Evolutionary conservation across 2,329 filamentous ascomycete genomes (phyloP).

Genomic region (Dactylellina cionopaga): DNA sequence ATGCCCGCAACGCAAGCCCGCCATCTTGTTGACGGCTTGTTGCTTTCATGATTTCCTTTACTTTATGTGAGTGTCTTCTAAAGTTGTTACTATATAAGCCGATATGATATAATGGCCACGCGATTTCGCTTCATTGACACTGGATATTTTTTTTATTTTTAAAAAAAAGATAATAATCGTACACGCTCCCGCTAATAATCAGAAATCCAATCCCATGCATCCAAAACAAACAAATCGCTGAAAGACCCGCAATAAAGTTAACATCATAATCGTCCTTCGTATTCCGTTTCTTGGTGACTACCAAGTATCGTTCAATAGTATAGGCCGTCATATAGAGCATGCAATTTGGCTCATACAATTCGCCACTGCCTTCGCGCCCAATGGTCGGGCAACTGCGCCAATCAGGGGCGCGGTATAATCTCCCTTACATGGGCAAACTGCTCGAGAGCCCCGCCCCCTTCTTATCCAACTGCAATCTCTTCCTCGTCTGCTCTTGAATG

Average conservation of each 20-base stretch:
- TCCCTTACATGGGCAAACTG: constrained; percentile 40
- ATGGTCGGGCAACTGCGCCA: no score
- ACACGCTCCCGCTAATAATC: constrained; percentile 37
- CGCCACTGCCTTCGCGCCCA: no score
- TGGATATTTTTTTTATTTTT: not conserved
- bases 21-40: no score
- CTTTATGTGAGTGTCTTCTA: no score
- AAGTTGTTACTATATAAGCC: no score
- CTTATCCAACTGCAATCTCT: constrained; percentile 40
- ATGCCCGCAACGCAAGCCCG: no score
- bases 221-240: not conserved
- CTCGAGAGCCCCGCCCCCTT: constrained; percentile 44
- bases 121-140: not conserved
- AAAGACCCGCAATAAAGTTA: not conserved
- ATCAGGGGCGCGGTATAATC: no score
- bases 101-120: no score
- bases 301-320: not conserved
- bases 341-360: not conserved
- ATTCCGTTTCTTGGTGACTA: not conserved
- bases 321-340: not conserved
- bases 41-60: no score
- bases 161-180: constrained; percentile 15
- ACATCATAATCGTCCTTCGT: constrained; percentile 14
- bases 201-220: not conserved
- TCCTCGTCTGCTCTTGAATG: constrained; percentile 47